Conservation (phyloP, 2,329 filamentous ascomycete species). For the Lachnellula occidentalis region DNA sequence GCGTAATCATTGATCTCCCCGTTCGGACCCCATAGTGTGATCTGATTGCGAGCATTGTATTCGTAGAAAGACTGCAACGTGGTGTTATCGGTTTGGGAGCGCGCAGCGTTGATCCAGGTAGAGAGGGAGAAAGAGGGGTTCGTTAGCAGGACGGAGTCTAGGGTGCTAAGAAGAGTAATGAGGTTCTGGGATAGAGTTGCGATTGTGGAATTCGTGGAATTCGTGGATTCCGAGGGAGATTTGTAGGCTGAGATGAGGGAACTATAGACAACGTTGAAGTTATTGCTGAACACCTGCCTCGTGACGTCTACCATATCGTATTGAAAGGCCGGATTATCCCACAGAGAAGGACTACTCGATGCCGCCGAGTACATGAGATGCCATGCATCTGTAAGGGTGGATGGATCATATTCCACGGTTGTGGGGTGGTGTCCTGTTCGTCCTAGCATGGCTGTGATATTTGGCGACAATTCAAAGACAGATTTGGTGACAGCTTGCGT, state of each 20-base stretch:
- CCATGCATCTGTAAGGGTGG: constrained; percentile 36
- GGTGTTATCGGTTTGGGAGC: constrained; percentile 21
- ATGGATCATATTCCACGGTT: constrained; percentile 37
- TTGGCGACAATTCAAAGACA: constrained; percentile 41
- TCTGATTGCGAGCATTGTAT: constrained; percentile 44
- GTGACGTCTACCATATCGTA: constrained; percentile 46
- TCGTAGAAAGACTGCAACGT: constrained; percentile 35
- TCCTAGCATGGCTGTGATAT: constrained; percentile 36
- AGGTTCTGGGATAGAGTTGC: constrained; percentile 27
- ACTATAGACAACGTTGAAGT: constrained; percentile 48
- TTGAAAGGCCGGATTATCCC: constrained; percentile 37
- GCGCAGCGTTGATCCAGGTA: constrained; percentile 38
- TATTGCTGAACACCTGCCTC: constrained; percentile 43
- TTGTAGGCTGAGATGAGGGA: constrained; percentile 37
- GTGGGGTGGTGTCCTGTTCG: constrained; percentile 39
- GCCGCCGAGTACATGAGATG: constrained; percentile 35
- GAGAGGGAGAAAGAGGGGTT: constrained; percentile 39
- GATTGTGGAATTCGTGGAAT: constrained; percentile 19
- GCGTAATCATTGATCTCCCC: constrained; percentile 47
- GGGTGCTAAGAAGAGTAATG: constrained; percentile 31
- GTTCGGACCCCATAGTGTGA: constrained; percentile 45
- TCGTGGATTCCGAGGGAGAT: constrained; percentile 5
- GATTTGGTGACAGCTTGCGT: constrained; percentile 37
- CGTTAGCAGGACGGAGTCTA: constrained; percentile 39
- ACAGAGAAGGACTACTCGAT: constrained; percentile 30